phyloP scores from a whole-genome alignment of 2,329 filamentous ascomycete genomes.

The Clarireedia paspali region DNA sequence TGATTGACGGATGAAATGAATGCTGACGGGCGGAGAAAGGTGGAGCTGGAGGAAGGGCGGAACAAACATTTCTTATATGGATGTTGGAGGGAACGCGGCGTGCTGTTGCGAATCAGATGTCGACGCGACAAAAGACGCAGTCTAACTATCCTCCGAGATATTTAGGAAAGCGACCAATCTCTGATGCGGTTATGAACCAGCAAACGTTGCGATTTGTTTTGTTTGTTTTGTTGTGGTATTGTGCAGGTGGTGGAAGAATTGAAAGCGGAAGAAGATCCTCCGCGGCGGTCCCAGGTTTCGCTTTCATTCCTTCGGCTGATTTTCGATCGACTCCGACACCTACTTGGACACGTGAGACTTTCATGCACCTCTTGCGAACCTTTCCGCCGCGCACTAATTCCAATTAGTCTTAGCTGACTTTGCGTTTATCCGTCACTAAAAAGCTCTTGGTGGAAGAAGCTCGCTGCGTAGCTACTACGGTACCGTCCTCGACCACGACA shows the following conservation, averaged over 20 bases:
- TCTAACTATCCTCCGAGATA: too few relatives aligned
- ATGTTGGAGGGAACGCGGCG: too few relatives aligned
- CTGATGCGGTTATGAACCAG: neutral
- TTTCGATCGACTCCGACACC: neutral
- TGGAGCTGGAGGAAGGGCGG: slow-evolving; percentile 1
- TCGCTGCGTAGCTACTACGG: neutral
- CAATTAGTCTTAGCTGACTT: neutral
- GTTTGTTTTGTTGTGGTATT: neutral
- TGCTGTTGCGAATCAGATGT: too few relatives aligned
- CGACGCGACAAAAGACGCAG: too few relatives aligned
- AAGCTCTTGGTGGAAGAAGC: neutral
- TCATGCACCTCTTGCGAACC: neutral
- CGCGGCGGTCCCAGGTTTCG: neutral
- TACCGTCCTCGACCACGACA: neutral
- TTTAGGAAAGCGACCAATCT: too few relatives aligned
- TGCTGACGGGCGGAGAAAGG: neutral
- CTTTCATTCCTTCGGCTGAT: neutral
- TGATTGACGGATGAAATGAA: neutral
- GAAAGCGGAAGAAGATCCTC: neutral
- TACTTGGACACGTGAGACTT: neutral
- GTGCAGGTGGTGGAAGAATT: neutral
- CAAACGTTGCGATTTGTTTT: neutral
- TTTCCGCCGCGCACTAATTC: neutral
- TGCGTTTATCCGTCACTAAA: neutral
- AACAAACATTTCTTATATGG: neutral